Evolutionary conservation across 148 eudicot species (phyloP).

Genomic region (Amaranthus hypochondriacus): DNA sequence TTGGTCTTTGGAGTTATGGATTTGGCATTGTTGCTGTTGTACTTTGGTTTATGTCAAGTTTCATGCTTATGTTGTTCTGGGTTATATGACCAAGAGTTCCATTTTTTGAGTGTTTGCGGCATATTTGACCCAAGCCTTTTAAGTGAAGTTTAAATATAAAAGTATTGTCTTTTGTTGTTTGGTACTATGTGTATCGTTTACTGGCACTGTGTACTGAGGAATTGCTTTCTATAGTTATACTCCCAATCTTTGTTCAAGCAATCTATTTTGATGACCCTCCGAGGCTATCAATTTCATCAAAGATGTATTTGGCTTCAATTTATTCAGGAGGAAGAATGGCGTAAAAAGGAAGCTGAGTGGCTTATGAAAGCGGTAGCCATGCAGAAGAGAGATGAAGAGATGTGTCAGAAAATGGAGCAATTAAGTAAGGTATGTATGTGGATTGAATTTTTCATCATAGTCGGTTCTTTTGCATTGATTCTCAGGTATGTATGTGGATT

Average conservation of each 20-base stretch:
- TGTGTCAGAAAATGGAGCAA: slow-evolving; percentile 40
- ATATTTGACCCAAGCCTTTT: neutral
- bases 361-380: slow-evolving; percentile 29
- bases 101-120: neutral
- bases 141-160: neutral
- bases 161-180: neutral
- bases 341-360: slow-evolving; percentile 49
- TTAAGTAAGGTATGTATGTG: slow-evolving; percentile 41
- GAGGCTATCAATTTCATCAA: neutral
- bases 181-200: too few species aligned
- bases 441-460: neutral
- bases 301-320: neutral
- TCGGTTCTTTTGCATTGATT: neutral
- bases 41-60: neutral
- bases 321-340: slow-evolving; percentile 55
- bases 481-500: slow-evolving; percentile 27
- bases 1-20: neutral
- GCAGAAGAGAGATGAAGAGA: slow-evolving; percentile 54
- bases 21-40: neutral
- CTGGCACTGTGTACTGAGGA: neutral
- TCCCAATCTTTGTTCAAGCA: neutral
- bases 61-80: neutral
- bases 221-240: neutral
- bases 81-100: neutral
- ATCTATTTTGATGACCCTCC: too few species aligned